A percentile compares a stretch with the other conserved stretches of the same genome.
Conservation (phyloP, 176 grass and related monocot genomes). For the Rhynchospora breviuscula region DNA sequence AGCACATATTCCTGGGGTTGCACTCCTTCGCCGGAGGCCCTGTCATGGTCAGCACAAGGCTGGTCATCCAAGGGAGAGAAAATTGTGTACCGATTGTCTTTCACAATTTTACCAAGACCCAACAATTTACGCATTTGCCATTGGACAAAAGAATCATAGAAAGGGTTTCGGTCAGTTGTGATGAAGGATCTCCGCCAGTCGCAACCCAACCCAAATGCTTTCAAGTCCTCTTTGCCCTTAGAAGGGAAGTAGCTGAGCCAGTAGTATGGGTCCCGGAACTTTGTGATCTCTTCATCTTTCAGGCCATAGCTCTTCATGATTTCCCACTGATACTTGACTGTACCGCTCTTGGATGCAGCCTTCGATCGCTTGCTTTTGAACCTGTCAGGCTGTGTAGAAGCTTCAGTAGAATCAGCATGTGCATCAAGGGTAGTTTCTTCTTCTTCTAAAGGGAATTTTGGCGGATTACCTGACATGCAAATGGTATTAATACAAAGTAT, state of each 20-base stretch:
- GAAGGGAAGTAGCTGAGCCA: slow-evolving; percentile 60
- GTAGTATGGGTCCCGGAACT: slow-evolving; percentile 61
- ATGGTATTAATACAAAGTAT: neutral
- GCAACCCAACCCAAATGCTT: slow-evolving; percentile 57
- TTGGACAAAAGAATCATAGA: slow-evolving; percentile 67
- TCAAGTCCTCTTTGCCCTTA: slow-evolving; percentile 49
- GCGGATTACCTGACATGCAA: slow-evolving; percentile 31
- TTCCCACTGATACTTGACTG: slow-evolving; percentile 63
- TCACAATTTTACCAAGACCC: slow-evolving; percentile 56
- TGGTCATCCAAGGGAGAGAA: slow-evolving; percentile 79
- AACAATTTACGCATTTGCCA: slow-evolving; percentile 80
- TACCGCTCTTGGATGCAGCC: slow-evolving; percentile 47
- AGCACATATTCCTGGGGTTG: slow-evolving; percentile 68
- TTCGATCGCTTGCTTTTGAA: slow-evolving; percentile 70
- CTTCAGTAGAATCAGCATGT: slow-evolving; percentile 29
- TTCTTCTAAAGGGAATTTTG: slow-evolving; percentile 39
- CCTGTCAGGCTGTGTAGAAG: slow-evolving; percentile 46
- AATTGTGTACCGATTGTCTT: slow-evolving; percentile 62
- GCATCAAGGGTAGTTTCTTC: slow-evolving; percentile 33
- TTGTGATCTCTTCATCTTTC: slow-evolving; percentile 44
- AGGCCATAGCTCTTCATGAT: slow-evolving; percentile 65
- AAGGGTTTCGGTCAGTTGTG: slow-evolving; percentile 63
- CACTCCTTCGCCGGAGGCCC: slow-evolving; percentile 58
- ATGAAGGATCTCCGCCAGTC: slow-evolving; percentile 71
- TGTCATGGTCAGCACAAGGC: slow-evolving; percentile 75